Evolutionary conservation across 306 rosid genomes (phyloP).

Genomic region (Biancaea sappan): DNA sequence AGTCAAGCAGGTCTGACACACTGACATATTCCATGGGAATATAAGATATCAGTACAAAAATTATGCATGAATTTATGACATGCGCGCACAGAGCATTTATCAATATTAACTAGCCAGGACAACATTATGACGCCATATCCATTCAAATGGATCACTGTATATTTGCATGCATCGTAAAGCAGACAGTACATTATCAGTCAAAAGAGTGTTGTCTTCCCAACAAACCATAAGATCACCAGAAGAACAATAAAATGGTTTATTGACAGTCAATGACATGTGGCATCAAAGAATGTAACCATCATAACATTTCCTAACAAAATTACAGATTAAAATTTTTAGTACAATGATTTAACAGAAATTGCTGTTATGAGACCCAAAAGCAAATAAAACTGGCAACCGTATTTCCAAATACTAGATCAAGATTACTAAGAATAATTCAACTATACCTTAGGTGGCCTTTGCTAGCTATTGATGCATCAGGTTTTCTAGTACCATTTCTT

Average conservation of each 20-base stretch:
- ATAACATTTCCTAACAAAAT: not conserved
- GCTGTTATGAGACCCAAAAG: conserved; percentile 4
- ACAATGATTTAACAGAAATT: not conserved
- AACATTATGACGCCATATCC: conserved; percentile 1
- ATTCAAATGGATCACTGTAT: not conserved
- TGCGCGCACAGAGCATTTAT: conserved; percentile 2
- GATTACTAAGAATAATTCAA: conserved; percentile 23
- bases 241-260: conserved; percentile 21
- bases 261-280: conserved; percentile 13
- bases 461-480: conserved; percentile 97
- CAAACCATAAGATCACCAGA: conserved; percentile 22
- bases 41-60: conserved; percentile 20
- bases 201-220: not conserved
- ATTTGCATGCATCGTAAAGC: not conserved
- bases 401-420: conserved; percentile 27
- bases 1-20: conserved; percentile 97
- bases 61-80: not conserved
- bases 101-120: conserved; percentile 23
- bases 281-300: conserved; percentile 22
- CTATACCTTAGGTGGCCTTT: conserved; percentile 95
- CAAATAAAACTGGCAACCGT: conserved; percentile 6
- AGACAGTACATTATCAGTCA: conserved; percentile 11
- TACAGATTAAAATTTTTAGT: conserved; percentile 16
- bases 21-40: conserved; percentile 52
- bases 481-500: conserved; percentile 92